phyloP scores from a whole-genome alignment of 2,329 filamentous ascomycete species.

The Xenoacremonium recifei region DNA sequence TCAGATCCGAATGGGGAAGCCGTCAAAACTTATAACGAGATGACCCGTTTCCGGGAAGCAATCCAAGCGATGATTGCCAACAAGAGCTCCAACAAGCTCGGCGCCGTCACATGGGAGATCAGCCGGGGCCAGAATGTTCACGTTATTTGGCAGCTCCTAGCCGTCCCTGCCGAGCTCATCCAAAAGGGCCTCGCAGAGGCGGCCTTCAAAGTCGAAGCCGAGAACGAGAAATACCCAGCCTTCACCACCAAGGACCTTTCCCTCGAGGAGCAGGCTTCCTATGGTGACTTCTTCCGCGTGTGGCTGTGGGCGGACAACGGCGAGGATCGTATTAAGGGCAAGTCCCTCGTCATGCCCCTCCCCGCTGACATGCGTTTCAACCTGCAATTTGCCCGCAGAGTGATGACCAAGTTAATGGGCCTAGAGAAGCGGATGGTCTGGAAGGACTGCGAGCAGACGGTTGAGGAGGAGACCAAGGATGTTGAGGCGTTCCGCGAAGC shows the following conservation, averaged over 20 bases:
- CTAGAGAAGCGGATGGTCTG: conserved; percentile 79
- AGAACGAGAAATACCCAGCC: conserved; percentile 62
- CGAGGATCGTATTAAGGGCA: conserved; percentile 55
- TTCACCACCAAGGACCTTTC: conserved; percentile 49
- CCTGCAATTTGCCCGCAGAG: conserved; percentile 83
- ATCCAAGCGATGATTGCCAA: conserved; percentile 77
- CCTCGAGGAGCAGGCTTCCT: conserved; percentile 46
- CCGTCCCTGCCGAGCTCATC: conserved; percentile 68
- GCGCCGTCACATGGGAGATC: conserved; percentile 90
- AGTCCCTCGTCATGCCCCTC: conserved; percentile 71
- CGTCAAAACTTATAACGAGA: conserved; percentile 68
- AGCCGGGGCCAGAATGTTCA: conserved; percentile 80
- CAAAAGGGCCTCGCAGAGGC: conserved; percentile 76
- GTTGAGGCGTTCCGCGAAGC: conserved; percentile 75
- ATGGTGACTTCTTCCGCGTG: conserved; percentile 73
- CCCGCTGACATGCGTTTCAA: conserved; percentile 76
- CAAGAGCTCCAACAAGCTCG: conserved; percentile 59
- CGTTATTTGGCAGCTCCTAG: conserved; percentile 90
- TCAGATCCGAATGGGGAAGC: conserved; percentile 52
- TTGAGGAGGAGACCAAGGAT: conserved; percentile 76
- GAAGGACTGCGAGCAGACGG: conserved; percentile 77
- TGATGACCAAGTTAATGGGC: conserved; percentile 82
- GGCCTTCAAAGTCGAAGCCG: conserved; percentile 83
- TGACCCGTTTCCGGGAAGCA: conserved; percentile 75
- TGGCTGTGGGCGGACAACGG: conserved; percentile 71